Evolutionary conservation across 2,329 filamentous ascomycete species (phyloP).

Genomic region (Epichloe amarillans): DNA sequence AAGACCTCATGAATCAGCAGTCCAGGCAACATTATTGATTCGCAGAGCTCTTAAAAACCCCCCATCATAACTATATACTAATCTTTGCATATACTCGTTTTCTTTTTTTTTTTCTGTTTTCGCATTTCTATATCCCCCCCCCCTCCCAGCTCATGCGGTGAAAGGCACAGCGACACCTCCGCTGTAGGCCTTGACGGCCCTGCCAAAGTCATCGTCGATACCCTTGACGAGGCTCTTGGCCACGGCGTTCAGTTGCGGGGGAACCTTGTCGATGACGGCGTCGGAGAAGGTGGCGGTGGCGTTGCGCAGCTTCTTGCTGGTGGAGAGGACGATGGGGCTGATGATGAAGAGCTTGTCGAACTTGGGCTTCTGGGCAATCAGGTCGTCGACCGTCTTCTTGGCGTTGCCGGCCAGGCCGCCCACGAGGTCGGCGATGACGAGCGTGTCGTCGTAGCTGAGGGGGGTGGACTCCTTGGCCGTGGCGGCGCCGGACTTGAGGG

Average conservation of each 20-base stretch:
- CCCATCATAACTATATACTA: too few species aligned
- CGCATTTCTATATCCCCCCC: too few species aligned
- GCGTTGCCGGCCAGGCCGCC: constrained; percentile 22
- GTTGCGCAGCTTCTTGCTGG: constrained; percentile 24
- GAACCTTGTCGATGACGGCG: constrained; percentile 29
- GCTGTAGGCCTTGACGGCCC: constrained; percentile 21
- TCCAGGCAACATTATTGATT: too few species aligned
- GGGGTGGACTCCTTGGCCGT: constrained; percentile 22
- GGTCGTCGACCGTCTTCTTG: constrained; percentile 22
- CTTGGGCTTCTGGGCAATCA: constrained; percentile 26
- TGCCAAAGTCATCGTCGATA: constrained; percentile 25
- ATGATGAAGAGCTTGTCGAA: constrained; percentile 30
- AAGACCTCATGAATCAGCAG: too few species aligned
- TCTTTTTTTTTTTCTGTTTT: background rate
- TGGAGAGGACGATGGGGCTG: constrained; percentile 27
- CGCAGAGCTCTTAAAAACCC: too few species aligned
- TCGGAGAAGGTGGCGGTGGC: constrained; percentile 24
- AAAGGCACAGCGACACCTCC: background rate
- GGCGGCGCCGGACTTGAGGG: constrained; percentile 26
- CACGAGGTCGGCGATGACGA: constrained; percentile 25
- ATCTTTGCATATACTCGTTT: too few species aligned
- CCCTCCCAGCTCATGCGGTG: background rate
- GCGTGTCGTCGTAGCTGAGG: constrained; percentile 23
- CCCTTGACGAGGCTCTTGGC: constrained; percentile 22
- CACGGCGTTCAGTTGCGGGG: constrained; percentile 16